Conservation (phyloP, 345 rosid genomes). For the Ricinus communis region DNA sequence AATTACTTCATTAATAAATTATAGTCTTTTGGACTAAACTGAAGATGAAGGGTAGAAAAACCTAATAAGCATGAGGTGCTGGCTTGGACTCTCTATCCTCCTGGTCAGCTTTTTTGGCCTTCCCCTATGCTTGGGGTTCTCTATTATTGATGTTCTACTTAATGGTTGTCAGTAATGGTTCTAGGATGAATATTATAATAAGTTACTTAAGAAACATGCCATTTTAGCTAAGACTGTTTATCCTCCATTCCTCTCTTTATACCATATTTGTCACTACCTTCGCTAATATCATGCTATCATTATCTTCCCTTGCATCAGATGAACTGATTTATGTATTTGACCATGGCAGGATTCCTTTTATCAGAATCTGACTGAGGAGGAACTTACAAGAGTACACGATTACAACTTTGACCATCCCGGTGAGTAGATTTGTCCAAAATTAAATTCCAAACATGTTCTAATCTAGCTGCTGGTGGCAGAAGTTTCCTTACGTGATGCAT, state of each 20-base stretch:
- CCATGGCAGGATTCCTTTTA: slow-evolving; percentile 99
- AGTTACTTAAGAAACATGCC: not conserved
- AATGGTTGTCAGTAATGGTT: not conserved
- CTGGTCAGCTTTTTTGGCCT: not conserved
- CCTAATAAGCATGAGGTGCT: not conserved
- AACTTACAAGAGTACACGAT: slow-evolving; percentile 81
- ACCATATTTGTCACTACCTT: not conserved
- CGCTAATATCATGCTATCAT: not conserved
- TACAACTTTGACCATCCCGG: slow-evolving; percentile 99
- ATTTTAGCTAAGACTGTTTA: not conserved
- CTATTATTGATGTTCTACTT: not conserved
- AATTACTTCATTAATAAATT: not conserved
- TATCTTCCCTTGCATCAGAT: not conserved
- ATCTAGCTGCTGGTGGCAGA: slow-evolving; percentile 1
- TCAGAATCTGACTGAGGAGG: slow-evolving; percentile 83
- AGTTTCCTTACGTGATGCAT: not conserved
- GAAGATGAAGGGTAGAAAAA: not conserved
- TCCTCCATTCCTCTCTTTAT: not conserved
- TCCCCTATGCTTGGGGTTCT: not conserved
- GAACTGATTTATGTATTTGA: slow-evolving; percentile 20
- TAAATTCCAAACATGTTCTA: not conserved
- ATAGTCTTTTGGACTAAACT: too few relatives aligned
- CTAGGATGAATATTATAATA: not conserved
- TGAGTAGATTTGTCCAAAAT: slow-evolving; percentile 45
- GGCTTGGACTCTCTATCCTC: not conserved